A percentile compares a stretch with the other conserved stretches of the same genome.
These are phyloP conservation scores for Penicillium concentricum DNA, from an alignment of 2,329 filamentous ascomycete species.

Conservation along the genomic window DNA sequence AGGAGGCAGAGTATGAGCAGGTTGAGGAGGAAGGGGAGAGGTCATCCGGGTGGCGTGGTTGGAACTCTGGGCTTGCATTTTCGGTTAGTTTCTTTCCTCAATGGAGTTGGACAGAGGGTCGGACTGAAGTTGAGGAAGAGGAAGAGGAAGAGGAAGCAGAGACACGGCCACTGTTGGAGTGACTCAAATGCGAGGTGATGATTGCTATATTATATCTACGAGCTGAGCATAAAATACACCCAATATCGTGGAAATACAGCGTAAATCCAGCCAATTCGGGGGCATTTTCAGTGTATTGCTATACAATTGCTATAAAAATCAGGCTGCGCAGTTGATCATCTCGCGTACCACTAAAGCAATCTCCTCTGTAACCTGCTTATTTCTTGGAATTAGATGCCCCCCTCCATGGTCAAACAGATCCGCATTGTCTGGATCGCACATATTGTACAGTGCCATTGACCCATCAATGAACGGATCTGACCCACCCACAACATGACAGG, in stretches of 20 bases:
- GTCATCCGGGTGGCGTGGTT: neutral
- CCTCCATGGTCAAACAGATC: constrained; percentile 47
- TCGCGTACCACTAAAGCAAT: constrained; percentile 29
- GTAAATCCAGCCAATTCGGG: neutral
- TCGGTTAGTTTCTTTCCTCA: neutral
- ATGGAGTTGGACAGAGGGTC: neutral
- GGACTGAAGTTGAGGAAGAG: constrained; percentile 2
- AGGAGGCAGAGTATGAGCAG: constrained; percentile 10
- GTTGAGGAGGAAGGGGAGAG: neutral
- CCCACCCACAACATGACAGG: constrained; percentile 34
- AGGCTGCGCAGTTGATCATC: constrained; percentile 13
- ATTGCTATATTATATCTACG: neutral
- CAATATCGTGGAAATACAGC: neutral
- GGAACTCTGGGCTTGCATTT: neutral
- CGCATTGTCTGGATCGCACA: constrained; percentile 44
- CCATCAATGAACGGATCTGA: constrained; percentile 43
- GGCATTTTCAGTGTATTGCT: neutral
- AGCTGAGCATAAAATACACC: neutral
- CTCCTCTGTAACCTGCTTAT: constrained; percentile 34
- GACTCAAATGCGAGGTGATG: neutral
- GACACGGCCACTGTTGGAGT: constrained; percentile 29
- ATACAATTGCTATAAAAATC: neutral
- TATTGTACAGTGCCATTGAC: constrained; percentile 43
- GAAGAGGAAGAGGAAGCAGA: constrained; percentile 17
- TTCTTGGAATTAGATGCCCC: constrained; percentile 44